These are phyloP conservation scores for Fusarium solani-melongenae DNA, from an alignment of 2,329 filamentous ascomycete genomes.

Conservation along the genomic window DNA sequence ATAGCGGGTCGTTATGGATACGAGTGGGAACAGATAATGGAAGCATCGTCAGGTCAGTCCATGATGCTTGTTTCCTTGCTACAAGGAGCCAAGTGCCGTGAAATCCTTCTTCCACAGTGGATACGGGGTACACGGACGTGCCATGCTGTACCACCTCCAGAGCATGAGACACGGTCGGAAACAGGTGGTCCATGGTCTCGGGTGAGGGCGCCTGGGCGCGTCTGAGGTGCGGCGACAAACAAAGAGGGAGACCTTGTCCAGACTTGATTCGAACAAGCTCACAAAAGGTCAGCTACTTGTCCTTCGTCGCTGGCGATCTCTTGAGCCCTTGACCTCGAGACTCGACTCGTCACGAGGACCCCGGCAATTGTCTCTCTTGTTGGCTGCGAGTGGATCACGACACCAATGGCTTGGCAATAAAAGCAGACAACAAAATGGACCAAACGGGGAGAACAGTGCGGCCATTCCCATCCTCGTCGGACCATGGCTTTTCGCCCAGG, in stretches of 20 bases:
- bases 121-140: background rate
- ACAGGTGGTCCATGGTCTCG: background rate
- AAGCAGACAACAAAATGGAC: background rate
- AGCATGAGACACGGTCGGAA: background rate
- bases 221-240: background rate
- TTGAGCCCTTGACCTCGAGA: background rate
- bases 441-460: conserved; percentile 22
- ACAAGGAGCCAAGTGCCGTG: background rate
- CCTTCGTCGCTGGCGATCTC: background rate
- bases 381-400: conserved; percentile 4
- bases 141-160: background rate
- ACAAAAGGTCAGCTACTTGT: conserved; percentile 2
- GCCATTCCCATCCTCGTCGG: conserved; percentile 9
- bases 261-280: background rate
- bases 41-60: background rate
- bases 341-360: background rate
- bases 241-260: background rate
- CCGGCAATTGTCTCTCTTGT: background rate
- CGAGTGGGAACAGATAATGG: conserved; percentile 1
- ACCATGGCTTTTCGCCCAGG: background rate
- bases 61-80: background rate
- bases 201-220: background rate
- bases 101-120: background rate
- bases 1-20: conserved; percentile 12
- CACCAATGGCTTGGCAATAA: conserved; percentile 21